Evolutionary conservation across 177 flowering plant genomes (phyloP).

Genomic region (Vitis hybrid): DNA sequence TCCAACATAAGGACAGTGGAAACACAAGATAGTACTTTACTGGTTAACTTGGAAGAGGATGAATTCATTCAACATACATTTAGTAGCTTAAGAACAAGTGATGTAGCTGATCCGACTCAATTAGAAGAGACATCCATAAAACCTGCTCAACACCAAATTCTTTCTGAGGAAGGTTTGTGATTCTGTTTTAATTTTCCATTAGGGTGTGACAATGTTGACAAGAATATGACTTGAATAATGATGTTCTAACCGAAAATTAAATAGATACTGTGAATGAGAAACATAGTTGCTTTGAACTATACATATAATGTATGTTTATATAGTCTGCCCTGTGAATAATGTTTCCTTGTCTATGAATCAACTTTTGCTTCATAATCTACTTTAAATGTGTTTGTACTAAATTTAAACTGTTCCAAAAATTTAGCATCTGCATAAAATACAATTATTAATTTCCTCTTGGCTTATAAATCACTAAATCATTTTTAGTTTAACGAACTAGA

Average conservation of each 20-base stretch:
- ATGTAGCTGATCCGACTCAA: constrained; percentile 7
- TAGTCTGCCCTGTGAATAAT: too few species aligned
- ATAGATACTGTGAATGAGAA: too few species aligned
- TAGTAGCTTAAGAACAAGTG: constrained; percentile 3
- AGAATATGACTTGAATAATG: not conserved
- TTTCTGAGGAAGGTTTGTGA: constrained; percentile 24
- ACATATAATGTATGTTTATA: too few species aligned
- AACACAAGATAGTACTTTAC: constrained; percentile 15
- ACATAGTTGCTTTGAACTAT: too few species aligned
- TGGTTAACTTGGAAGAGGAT: constrained; percentile 8
- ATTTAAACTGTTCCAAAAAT: too few species aligned
- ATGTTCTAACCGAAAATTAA: not conserved
- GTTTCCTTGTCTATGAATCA: too few species aligned
- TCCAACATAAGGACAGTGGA: constrained; percentile 28
- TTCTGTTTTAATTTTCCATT: not conserved
- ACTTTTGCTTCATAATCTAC: too few species aligned
- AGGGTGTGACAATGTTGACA: not conserved
- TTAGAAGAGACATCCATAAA: constrained; percentile 2
- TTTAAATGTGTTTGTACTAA: too few species aligned
- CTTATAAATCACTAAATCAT: too few species aligned
- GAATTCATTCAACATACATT: constrained; percentile 1
- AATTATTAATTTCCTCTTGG: too few species aligned
- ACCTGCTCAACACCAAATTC: constrained; percentile 6
- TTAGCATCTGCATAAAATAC: too few species aligned
- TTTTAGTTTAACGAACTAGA: too few species aligned